A percentile compares a stretch with the other conserved stretches of the same genome.
phyloP scores from a whole-genome alignment of 148 eudicot species.

The Drosera capensis region DNA sequence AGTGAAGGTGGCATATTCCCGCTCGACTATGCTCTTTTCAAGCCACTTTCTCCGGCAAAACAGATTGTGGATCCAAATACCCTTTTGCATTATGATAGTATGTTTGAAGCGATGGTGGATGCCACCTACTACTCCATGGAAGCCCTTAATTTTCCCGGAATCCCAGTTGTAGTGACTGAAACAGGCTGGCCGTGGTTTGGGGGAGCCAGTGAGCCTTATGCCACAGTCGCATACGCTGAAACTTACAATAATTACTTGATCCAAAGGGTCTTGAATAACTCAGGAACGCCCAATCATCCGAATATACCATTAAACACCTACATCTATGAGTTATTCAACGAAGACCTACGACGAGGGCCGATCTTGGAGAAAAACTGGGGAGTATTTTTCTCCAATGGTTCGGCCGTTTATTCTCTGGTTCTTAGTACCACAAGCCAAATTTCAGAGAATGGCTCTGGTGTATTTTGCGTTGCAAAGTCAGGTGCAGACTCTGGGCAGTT shows the following conservation, averaged over 20 bases:
- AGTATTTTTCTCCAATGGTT: slow-evolving; percentile 52
- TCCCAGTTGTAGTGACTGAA: slow-evolving; percentile 80
- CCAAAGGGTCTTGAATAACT: slow-evolving; percentile 52
- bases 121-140: slow-evolving; percentile 78
- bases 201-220: slow-evolving; percentile 62
- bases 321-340: slow-evolving; percentile 79
- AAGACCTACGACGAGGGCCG: slow-evolving; percentile 69
- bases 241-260: slow-evolving; percentile 61
- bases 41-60: slow-evolving; percentile 50
- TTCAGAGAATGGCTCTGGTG: slow-evolving; percentile 34
- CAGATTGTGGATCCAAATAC: slow-evolving; percentile 97
- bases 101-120: slow-evolving; percentile 96
- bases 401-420: slow-evolving; percentile 50
- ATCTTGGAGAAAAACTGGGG: slow-evolving; percentile 75
- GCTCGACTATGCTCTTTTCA: slow-evolving; percentile 72
- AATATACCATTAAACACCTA: slow-evolving; percentile 59
- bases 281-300: slow-evolving; percentile 87
- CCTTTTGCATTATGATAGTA: slow-evolving; percentile 60
- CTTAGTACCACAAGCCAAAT: slow-evolving; percentile 21
- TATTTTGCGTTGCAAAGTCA: slow-evolving; percentile 53
- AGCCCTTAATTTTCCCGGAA: slow-evolving; percentile 42
- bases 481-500: slow-evolving; percentile 48
- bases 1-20: slow-evolving; percentile 71
- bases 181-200: slow-evolving; percentile 92
- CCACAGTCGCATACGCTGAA: slow-evolving; percentile 61